Percentiles rank a stretch among this genome's conserved stretches.
Evolutionary conservation across 1,139 yeast genomes (phyloP).

Genomic region (Candida pseudocylindracea): DNA sequence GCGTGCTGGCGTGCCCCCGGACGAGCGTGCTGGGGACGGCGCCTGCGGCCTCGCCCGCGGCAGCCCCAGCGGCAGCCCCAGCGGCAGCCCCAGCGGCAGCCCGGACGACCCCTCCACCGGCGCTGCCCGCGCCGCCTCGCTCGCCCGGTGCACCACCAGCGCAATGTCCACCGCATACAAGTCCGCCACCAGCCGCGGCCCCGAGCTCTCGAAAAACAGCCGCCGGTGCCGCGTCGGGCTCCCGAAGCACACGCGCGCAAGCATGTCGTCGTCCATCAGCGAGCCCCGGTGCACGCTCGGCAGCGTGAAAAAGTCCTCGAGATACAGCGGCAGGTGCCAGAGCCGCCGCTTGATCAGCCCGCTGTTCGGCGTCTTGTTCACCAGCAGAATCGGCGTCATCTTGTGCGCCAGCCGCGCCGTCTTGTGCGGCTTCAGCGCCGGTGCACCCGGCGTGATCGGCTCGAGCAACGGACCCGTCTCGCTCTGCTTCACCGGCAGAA

Average conservation of each 20-base stretch:
- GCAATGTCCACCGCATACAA: no score
- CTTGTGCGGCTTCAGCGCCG: background rate
- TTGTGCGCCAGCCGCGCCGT: slow-evolving; percentile 12
- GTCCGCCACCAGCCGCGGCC: no score
- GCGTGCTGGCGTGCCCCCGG: no score
- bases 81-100: no score
- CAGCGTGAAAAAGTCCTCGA: slow-evolving; percentile 45
- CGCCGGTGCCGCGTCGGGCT: no score
- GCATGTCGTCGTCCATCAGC: slow-evolving; percentile 28
- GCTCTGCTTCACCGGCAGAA: slow-evolving; percentile 31
- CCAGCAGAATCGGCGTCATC: slow-evolving; percentile 16
- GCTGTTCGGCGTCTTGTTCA: slow-evolving; percentile 18
- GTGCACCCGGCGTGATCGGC: slow-evolving; percentile 22
- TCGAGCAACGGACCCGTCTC: slow-evolving; percentile 44
- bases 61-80: no score
- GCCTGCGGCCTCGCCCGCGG: no score
- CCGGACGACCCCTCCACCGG: no score
- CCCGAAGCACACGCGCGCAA: slow-evolving; percentile 9
- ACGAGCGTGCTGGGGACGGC: no score
- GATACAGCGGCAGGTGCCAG: slow-evolving; percentile 43
- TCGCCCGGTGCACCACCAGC: no score
- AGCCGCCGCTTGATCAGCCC: slow-evolving; percentile 20
- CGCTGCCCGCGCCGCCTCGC: no score
- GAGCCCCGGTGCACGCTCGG: slow-evolving; percentile 19
- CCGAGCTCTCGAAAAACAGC: no score